Evolutionary conservation across 2,329 filamentous ascomycete species (phyloP), one percentile per base, ranked within the genome.

Genomic region (Colletotrichum sp.): DNA sequence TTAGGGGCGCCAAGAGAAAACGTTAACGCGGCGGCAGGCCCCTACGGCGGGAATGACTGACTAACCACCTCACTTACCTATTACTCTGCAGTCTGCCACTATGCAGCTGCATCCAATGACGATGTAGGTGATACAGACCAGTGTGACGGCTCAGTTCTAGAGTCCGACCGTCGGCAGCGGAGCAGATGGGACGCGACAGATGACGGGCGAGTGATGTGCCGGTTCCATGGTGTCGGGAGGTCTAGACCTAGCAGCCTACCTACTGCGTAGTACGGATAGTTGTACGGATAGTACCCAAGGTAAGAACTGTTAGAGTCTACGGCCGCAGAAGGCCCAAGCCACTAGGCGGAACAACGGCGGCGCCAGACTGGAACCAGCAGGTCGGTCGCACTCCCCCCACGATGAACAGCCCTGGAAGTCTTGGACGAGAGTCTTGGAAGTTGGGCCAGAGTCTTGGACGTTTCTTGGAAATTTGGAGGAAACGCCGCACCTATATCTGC

Each of bases 211-310:
- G 16, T 36, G 55, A 34, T 24, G 24, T 63, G 55, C 69, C 63
- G 26, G 63, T 75, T 32, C 72, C 72, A 63, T 24, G 26, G 61
- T 64, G 68, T 34, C 55, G 73, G 73, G 67, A 67, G 38, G 63
- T 32, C 73, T 64, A 21, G 43, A 52, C 18, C n/a, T 21, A 52
- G 10, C 36, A 18, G 16, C 32, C 13, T 34, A 32, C 32, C 32
- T 2, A 32, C 32, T 32, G 32, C 32, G 6, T 38, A 5, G 36
- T 18, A n/a, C n/a, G n/a, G n/a, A n/a, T n/a, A n/a, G n/a, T n/a
- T n/a, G n/a, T n/a, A n/a, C n/a, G n/a, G n/a, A n/a, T n/a, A n/a
- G n/a, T n/a, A n/a, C n/a, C n/a, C n/a, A n/a, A n/a, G n/a, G 36
- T 38, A 38, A n/a, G 38, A 52, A 52, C n/a, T 21, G 43, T 21